phyloP scores from a whole-genome alignment of 345 rosid species.

The Pseudoturritis turrita region DNA sequence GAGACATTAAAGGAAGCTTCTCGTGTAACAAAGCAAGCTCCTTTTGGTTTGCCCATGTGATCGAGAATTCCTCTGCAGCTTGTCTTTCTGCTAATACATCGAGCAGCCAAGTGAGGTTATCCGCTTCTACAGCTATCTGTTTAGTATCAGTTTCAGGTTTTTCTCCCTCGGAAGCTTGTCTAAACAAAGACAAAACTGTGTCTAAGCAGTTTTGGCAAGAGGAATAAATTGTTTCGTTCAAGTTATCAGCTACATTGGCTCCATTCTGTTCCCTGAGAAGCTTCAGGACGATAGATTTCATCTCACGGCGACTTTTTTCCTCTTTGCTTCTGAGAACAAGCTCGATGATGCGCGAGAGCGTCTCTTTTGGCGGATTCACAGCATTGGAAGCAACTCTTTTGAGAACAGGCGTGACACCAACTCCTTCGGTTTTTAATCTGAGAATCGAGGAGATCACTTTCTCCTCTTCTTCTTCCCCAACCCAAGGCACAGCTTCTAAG shows the following conservation, averaged over 20 bases:
- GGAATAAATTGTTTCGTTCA: conserved; percentile 57
- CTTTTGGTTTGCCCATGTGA: conserved; percentile 74
- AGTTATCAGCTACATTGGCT: conserved; percentile 50
- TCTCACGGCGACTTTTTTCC: conserved; percentile 89
- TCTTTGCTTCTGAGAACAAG: conserved; percentile 87
- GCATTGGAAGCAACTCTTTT: conserved; percentile 67
- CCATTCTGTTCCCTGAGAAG: conserved; percentile 78
- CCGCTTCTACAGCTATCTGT: conserved; percentile 75
- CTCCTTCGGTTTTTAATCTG: conserved; percentile 62
- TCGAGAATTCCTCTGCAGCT: conserved; percentile 77
- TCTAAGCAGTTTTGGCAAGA: conserved; percentile 67
- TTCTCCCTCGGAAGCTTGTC: conserved; percentile 53
- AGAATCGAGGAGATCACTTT: conserved; percentile 75
- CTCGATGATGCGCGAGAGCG: conserved; percentile 74
- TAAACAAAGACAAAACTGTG: conserved; percentile 52
- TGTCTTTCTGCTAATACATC: conserved; percentile 79
- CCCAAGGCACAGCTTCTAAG: conserved; percentile 99
- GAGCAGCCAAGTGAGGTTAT: conserved; percentile 86
- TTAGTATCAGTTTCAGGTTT: conserved; percentile 44
- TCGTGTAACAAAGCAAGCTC: conserved; percentile 65
- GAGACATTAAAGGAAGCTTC: conserved; percentile 63
- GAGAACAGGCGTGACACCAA: conserved; percentile 58
- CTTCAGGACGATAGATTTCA: conserved; percentile 82
- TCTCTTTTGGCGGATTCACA: conserved; percentile 57
- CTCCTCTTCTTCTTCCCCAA: conserved; percentile 95